A percentile compares a stretch with the other conserved stretches of the same genome.
These are phyloP conservation scores for Cladorrhinum sp. DNA, from an alignment of 2,329 filamentous ascomycete species.

Conservation along the genomic window DNA sequence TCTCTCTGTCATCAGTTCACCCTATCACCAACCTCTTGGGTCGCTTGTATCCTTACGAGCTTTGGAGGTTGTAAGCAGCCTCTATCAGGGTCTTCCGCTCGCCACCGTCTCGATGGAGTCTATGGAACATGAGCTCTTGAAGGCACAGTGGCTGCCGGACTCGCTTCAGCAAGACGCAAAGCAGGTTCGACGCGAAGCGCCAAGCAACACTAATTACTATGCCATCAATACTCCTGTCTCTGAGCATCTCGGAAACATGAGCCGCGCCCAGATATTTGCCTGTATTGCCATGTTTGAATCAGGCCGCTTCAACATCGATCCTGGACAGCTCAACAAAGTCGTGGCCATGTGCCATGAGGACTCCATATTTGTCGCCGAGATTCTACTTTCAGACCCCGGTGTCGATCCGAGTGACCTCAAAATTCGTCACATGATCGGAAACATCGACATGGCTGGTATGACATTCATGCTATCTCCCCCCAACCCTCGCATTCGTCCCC, in stretches of 20 bases:
- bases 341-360: slow-evolving; percentile 7
- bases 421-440: not conserved
- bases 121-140: not conserved
- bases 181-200: no score
- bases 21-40: no score
- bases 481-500: not conserved
- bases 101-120: not conserved
- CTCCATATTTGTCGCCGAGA: slow-evolving; percentile 1
- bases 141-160: no score
- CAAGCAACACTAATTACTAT: not conserved
- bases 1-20: no score
- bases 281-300: slow-evolving; percentile 11
- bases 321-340: not conserved
- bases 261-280: not conserved
- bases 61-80: not conserved
- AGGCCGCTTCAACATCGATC: slow-evolving; percentile 8
- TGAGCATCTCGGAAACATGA: not conserved
- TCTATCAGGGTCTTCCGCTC: not conserved
- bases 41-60: no score
- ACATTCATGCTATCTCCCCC: not conserved
- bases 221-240: not conserved
- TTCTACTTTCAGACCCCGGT: slow-evolving; percentile 1
- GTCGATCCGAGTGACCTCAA: not conserved
- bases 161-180: no score
- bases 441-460: slow-evolving; percentile 6